Evolutionary conservation across 108 stramenopile genomes (phyloP).

Genomic region (Ochromonas danica): DNA sequence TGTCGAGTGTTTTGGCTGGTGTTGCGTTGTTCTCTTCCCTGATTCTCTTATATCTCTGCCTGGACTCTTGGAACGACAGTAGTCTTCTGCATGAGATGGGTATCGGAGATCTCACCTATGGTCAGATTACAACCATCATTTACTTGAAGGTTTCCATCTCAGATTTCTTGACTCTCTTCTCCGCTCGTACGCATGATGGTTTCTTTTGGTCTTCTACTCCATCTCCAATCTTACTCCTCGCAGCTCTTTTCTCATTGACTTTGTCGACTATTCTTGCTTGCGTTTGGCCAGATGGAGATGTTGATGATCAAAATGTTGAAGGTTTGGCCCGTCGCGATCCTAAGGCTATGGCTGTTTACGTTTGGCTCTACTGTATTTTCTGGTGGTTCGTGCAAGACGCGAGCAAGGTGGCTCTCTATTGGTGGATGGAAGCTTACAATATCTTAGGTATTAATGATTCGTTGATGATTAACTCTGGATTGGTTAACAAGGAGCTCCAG

Average conservation of each 20-base stretch:
- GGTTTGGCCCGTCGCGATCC: slow-evolving; percentile 25
- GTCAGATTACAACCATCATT: slow-evolving; percentile 33
- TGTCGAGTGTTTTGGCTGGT: slow-evolving; percentile 60
- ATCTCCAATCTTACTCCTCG: slow-evolving; percentile 24
- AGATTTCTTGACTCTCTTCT: slow-evolving; percentile 44
- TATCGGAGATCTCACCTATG: slow-evolving; percentile 31
- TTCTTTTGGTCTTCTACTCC: slow-evolving; percentile 37
- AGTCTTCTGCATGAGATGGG: slow-evolving; percentile 2
- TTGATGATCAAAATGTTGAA: slow-evolving; percentile 6
- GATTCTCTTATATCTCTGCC: slow-evolving; percentile 42
- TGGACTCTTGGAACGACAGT: slow-evolving; percentile 24
- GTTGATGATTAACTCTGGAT: too few species aligned
- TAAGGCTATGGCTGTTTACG: not conserved
- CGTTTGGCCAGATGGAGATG: slow-evolving; percentile 39
- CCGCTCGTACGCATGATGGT: slow-evolving; percentile 35
- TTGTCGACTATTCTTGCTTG: slow-evolving; percentile 38
- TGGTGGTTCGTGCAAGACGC: slow-evolving; percentile 37
- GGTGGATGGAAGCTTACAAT: slow-evolving; percentile 28
- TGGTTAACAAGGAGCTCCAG: not conserved
- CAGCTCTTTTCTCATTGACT: slow-evolving; percentile 34
- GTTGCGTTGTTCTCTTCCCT: slow-evolving; percentile 56
- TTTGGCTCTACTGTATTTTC: slow-evolving; percentile 27
- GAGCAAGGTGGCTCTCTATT: slow-evolving; percentile 30
- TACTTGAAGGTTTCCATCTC: slow-evolving; percentile 44
- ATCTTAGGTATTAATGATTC: slow-evolving; percentile 33